phyloP scores from a whole-genome alignment of 2,329 filamentous ascomycete species.

The Aspergillus sp. region DNA sequence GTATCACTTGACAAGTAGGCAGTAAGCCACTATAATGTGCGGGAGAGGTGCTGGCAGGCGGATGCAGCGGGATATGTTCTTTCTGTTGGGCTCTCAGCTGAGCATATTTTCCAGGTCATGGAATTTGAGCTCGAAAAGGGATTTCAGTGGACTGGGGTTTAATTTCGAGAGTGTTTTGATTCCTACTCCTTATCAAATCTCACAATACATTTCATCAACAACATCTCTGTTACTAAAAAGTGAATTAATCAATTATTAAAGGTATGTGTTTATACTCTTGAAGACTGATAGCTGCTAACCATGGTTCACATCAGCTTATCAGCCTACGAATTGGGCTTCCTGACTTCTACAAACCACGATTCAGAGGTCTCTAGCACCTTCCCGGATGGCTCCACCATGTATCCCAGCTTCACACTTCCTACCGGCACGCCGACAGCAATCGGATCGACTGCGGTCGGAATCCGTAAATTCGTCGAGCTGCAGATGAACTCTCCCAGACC shows the following conservation, averaged over 20 bases:
- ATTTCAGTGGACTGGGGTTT: not conserved
- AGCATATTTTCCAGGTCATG: not conserved
- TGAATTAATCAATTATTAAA: no score
- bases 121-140: not conserved
- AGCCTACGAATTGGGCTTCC: no score
- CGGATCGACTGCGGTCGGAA: not conserved
- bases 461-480: not conserved
- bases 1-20: not conserved
- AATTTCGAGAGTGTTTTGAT: no score
- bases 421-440: not conserved
- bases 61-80: not conserved
- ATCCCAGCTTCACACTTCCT: not conserved
- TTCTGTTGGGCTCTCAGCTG: not conserved
- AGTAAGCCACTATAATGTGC: not conserved
- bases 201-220: no score
- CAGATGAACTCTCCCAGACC: not conserved
- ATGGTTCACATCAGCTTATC: no score
- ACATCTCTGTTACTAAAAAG: no score
- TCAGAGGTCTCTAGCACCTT: no score
- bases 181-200: no score
- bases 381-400: no score
- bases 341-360: no score
- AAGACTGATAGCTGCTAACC: no score
- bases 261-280: no score
- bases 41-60: not conserved